These are phyloP conservation scores for Suhomyces coccinellae DNA, from an alignment of 1,139 yeast species.

Conservation along the genomic window DNA sequence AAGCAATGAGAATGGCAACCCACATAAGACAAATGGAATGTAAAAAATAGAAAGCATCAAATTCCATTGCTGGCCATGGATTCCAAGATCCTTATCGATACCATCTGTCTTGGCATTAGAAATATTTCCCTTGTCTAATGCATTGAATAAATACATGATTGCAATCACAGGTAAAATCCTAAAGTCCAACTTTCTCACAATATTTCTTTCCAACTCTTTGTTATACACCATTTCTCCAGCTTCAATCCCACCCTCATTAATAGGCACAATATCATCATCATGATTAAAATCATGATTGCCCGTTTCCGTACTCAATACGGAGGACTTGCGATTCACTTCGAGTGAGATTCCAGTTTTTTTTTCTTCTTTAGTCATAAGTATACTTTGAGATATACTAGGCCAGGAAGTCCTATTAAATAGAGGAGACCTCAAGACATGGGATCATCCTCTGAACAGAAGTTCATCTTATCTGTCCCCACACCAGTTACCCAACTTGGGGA, in stretches of 20 bases:
- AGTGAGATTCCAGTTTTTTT: conserved; percentile 4
- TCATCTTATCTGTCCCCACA: conserved; percentile 9
- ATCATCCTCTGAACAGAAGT: neutral
- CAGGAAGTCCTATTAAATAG: neutral
- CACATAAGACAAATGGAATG: conserved; percentile 25
- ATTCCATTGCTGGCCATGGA: conserved; percentile 23
- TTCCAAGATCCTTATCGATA: conserved; percentile 21
- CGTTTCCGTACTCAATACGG: conserved; percentile 9
- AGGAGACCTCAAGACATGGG: neutral
- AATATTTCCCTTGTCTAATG: conserved; percentile 28
- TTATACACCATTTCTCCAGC: conserved; percentile 16
- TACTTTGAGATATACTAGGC: neutral
- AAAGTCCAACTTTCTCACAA: conserved; percentile 35
- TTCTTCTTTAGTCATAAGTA: neutral
- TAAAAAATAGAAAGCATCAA: conserved; percentile 26
- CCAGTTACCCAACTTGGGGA: conserved; percentile 3
- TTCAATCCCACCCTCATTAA: neutral
- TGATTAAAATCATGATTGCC: neutral
- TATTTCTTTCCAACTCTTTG: conserved; percentile 23
- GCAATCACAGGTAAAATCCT: conserved; percentile 33
- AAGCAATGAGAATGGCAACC: conserved; percentile 21
- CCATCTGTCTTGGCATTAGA: conserved; percentile 27
- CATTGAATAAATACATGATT: conserved; percentile 30
- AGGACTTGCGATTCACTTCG: conserved; percentile 11
- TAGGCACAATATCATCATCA: neutral